Conservation (phyloP, 306 rosid genomes). For the Adenanthera pavonina region DNA sequence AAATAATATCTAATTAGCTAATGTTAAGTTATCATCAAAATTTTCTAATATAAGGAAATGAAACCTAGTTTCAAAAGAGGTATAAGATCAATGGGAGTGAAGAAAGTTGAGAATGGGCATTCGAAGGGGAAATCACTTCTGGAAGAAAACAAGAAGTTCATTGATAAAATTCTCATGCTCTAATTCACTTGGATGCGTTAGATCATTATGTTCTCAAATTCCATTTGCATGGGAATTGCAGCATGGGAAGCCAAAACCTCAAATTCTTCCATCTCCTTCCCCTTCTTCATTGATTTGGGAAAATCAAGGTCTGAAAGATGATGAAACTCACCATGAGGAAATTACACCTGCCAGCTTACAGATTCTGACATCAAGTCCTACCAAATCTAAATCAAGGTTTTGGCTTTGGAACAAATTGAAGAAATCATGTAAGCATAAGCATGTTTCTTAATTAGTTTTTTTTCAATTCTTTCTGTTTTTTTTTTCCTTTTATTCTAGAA, state of each 20-base stretch:
- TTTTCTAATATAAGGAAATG: too few species aligned
- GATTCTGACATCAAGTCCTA: too few species aligned
- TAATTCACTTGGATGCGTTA: not conserved
- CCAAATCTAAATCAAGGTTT: not conserved
- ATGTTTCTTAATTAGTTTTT: not conserved
- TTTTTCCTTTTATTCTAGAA: too few species aligned
- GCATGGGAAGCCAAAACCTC: not conserved
- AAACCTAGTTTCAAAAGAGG: too few species aligned
- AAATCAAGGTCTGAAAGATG: too few species aligned
- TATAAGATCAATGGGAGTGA: too few species aligned
- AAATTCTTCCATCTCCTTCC: not conserved
- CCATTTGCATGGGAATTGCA: conserved; percentile 10
- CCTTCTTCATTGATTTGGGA: not conserved
- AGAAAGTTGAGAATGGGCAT: not conserved
- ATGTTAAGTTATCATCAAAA: too few species aligned
- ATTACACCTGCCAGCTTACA: too few species aligned
- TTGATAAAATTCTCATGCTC: not conserved
- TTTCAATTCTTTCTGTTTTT: too few species aligned
- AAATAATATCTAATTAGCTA: too few species aligned
- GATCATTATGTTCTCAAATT: not conserved
- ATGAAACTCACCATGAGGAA: not conserved
- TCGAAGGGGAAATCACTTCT: not conserved
- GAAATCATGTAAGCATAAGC: not conserved
- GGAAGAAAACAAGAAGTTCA: not conserved
- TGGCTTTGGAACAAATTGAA: not conserved